Conservation (phyloP, 495 filamentous ascomycete genomes). For the Aspergillus hancockii region DNA sequence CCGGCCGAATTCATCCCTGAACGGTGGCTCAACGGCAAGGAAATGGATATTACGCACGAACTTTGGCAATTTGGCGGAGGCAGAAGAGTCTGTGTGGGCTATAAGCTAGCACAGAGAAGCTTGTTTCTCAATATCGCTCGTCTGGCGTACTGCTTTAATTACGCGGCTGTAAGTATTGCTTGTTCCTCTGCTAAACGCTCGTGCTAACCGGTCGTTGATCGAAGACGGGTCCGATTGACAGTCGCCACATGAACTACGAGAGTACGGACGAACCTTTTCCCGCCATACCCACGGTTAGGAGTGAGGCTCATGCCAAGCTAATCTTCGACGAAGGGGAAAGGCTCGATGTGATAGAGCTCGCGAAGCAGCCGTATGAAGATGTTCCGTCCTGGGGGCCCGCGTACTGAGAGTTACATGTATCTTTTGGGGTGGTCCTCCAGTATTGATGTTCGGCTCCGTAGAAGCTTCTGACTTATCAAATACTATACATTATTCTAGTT, state of each 20-base stretch:
- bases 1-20: conserved; percentile 40
- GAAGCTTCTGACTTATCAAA: no score
- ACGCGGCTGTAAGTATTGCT: conserved; percentile 23
- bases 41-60: conserved; percentile 33
- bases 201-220: background rate
- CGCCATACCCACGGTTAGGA: conserved; percentile 24
- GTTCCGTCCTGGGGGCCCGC: no score
- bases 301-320: conserved; percentile 23
- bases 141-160: conserved; percentile 45
- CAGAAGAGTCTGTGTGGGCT: conserved; percentile 48
- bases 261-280: conserved; percentile 28
- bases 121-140: conserved; percentile 48
- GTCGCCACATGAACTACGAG: conserved; percentile 25
- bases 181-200: background rate
- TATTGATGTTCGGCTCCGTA: no score
- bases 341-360: background rate
- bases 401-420: no score
- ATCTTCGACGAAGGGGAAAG: conserved; percentile 17
- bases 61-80: conserved; percentile 45
- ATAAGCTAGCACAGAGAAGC: conserved; percentile 40
- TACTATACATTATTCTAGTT: no score
- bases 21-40: conserved; percentile 44
- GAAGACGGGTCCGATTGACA: conserved; percentile 22
- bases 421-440: no score
- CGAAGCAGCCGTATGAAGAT: no score